phyloP scores from a whole-genome alignment of 192 early-diverging fungal species.

The Gryganskiella cystojenkinii region DNA sequence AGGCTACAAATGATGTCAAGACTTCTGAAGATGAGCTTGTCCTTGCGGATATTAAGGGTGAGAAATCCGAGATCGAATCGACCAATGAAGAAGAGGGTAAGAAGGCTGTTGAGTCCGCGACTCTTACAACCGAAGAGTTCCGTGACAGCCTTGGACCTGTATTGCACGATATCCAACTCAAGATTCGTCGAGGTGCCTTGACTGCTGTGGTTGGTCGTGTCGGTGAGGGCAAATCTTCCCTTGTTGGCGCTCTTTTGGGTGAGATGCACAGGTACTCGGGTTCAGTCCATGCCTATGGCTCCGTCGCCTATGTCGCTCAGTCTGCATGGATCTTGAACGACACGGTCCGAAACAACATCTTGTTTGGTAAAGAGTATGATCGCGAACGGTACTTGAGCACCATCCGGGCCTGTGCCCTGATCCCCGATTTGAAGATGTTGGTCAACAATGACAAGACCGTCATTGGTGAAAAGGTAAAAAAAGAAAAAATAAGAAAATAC shows the following conservation, averaged over 20 bases:
- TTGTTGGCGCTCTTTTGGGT: constrained; percentile 58
- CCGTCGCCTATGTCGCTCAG: constrained; percentile 56
- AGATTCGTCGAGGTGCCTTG: constrained; percentile 55
- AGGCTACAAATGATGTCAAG: background rate
- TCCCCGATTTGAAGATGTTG: constrained; percentile 85
- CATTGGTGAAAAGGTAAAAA: constrained; percentile 79
- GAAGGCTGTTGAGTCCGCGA: background rate
- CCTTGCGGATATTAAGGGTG: too few species aligned
- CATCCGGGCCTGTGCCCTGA: constrained; percentile 85
- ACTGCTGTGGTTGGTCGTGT: constrained; percentile 62
- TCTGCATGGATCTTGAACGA: constrained; percentile 96
- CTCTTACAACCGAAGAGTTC: constrained; percentile 9
- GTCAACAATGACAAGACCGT: constrained; percentile 90
- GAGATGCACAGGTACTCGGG: constrained; percentile 61
- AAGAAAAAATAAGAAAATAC: background rate
- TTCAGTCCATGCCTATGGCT: constrained; percentile 21
- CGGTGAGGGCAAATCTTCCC: constrained; percentile 66
- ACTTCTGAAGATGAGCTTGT: too few species aligned
- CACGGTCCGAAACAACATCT: constrained; percentile 90
- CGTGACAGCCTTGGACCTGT: constrained; percentile 40
- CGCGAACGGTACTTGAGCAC: constrained; percentile 62
- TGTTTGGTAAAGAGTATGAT: constrained; percentile 87
- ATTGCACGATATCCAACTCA: constrained; percentile 53
- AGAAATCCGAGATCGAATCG: too few species aligned
- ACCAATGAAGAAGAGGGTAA: too few species aligned